Evolutionary conservation across 495 filamentous ascomycete species (phyloP).

Genomic region (Penicillium silybi): DNA sequence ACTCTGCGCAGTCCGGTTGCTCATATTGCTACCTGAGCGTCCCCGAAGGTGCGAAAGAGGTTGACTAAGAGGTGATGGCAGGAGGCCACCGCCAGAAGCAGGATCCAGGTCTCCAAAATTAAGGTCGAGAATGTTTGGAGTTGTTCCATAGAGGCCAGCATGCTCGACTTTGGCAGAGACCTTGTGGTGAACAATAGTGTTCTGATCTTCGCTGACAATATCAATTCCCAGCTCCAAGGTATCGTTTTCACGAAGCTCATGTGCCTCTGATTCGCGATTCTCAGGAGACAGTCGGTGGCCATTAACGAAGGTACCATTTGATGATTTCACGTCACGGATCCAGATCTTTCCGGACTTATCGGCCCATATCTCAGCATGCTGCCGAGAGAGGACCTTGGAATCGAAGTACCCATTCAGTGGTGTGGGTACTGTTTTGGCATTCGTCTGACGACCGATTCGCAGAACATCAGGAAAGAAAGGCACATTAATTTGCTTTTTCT

Average conservation of each 20-base stretch:
- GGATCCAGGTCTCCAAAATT: conserved; percentile 86
- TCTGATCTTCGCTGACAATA: conserved; percentile 97
- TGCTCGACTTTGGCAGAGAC: conserved; percentile 95
- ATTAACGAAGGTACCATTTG: conserved; percentile 97
- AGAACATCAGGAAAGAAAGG: conserved; percentile 85
- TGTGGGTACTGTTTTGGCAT: conserved; percentile 89
- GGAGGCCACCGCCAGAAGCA: conserved; percentile 60
- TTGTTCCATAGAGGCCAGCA: conserved; percentile 68
- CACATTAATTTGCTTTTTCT: conserved; percentile 90
- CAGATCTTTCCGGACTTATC: conserved; percentile 85
- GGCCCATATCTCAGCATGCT: conserved; percentile 96
- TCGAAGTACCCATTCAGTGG: conserved; percentile 92
- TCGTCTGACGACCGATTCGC: conserved; percentile 93
- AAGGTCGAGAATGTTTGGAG: conserved; percentile 74
- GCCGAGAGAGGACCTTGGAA: conserved; percentile 92
- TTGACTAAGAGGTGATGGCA: conserved; percentile 57
- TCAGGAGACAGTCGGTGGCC: conserved; percentile 85
- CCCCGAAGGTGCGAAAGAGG: conserved; percentile 60
- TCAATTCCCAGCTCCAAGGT: conserved; percentile 93
- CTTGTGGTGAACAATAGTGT: conserved; percentile 96
- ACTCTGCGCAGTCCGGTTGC: conserved; percentile 52
- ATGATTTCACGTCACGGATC: conserved; percentile 97
- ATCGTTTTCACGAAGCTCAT: conserved; percentile 83
- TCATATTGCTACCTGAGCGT: conserved; percentile 66
- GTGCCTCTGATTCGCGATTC: conserved; percentile 90